Evolutionary conservation across 805 yeast species (phyloP).

Genomic region (Yueomyces sinensis): DNA sequence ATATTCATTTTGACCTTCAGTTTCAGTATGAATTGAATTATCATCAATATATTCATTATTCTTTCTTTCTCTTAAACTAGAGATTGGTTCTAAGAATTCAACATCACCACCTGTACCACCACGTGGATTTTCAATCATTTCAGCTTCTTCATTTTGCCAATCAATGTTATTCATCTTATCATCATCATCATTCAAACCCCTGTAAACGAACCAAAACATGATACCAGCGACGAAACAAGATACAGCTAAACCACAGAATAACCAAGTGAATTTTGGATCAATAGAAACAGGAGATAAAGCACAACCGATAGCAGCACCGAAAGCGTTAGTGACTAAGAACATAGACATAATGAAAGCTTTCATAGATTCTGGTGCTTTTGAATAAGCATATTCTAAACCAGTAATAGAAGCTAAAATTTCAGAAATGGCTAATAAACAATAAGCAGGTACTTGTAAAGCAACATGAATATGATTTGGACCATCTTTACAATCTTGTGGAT

Average conservation of each 20-base stretch:
- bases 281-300: slow-evolving; percentile 53
- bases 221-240: slow-evolving; percentile 48
- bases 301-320: slow-evolving; percentile 66
- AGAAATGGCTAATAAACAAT: slow-evolving; percentile 56
- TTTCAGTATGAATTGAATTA: neutral
- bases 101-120: neutral
- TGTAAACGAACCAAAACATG: slow-evolving; percentile 48
- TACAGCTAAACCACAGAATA: slow-evolving; percentile 48
- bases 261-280: slow-evolving; percentile 62
- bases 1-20: neutral
- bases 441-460: slow-evolving; percentile 54
- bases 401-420: slow-evolving; percentile 74
- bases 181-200: slow-evolving; percentile 40
- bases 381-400: slow-evolving; percentile 74
- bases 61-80: slow-evolving; percentile 2
- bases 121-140: neutral
- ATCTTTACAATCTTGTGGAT: slow-evolving; percentile 30
- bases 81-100: slow-evolving; percentile 32
- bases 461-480: slow-evolving; percentile 37
- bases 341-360: slow-evolving; percentile 33
- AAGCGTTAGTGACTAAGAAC: slow-evolving; percentile 59
- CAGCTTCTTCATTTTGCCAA: slow-evolving; percentile 10
- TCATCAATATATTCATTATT: neutral
- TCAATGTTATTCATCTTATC: slow-evolving; percentile 46
- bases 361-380: slow-evolving; percentile 59